Conservation (phyloP, 148 eudicot species). For the Vaccinium macrocarpon region DNA sequence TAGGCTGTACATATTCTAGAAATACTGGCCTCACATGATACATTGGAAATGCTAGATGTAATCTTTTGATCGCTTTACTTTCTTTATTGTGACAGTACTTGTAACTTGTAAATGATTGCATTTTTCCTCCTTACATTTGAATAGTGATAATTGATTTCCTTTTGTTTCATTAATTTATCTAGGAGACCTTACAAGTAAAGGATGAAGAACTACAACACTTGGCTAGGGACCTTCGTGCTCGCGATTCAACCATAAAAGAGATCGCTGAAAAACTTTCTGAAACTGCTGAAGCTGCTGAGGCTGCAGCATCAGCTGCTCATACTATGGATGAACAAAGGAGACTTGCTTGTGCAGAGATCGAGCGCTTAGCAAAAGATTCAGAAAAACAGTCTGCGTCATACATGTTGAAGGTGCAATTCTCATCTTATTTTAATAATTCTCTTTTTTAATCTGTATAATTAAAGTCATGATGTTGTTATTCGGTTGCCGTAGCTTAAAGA, state of each 20-base stretch:
- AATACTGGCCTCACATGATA: slow-evolving; percentile 3
- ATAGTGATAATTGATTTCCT: neutral
- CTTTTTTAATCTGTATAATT: neutral
- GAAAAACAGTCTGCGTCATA: slow-evolving; percentile 54
- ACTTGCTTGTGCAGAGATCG: slow-evolving; percentile 71
- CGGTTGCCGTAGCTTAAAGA: slow-evolving; percentile 51
- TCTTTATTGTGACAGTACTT: neutral
- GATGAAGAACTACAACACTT: slow-evolving; percentile 94
- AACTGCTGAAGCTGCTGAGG: slow-evolving; percentile 94
- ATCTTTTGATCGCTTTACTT: neutral
- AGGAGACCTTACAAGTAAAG: slow-evolving; percentile 91
- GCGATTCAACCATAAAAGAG: slow-evolving; percentile 87
- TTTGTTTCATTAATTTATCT: slow-evolving; percentile 17
- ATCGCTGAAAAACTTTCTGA: slow-evolving; percentile 83
- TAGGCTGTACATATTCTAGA: neutral
- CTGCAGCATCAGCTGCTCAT: slow-evolving; percentile 98
- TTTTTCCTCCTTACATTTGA: neutral
- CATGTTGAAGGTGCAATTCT: slow-evolving; percentile 50
- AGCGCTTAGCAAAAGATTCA: slow-evolving; percentile 56
- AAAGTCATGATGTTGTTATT: slow-evolving; percentile 9
- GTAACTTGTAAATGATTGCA: neutral
- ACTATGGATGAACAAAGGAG: slow-evolving; percentile 91
- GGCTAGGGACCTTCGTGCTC: slow-evolving; percentile 80
- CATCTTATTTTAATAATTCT: neutral
- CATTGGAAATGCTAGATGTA: neutral